Conservation (phyloP, 129 eudicot genomes). For the carrot (Daucus carota) region DH1_v3.0 NC_030388.2:28322001-28322500, state of each 20-base stretch:
- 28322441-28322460: constrained; percentile 52
- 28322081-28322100: constrained; percentile 70
- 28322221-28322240: constrained; percentile 31
- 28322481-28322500: constrained; percentile 80
- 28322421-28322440: constrained; percentile 96
- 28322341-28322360: constrained; percentile 70
- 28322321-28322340: constrained; percentile 86
- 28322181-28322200: constrained; percentile 96
- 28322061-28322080: constrained; percentile 87
- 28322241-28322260: constrained; percentile 36
- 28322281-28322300: constrained; percentile 83
- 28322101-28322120: constrained; percentile 87
- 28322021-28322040: constrained; percentile 87
- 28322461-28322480: constrained; percentile 74
- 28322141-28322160: constrained; percentile 92
- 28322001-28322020: constrained; percentile 52
- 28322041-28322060: constrained; percentile 89
- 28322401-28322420: constrained; percentile 80
- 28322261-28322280: constrained; percentile 74
- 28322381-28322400: constrained; percentile 67
- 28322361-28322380: constrained; percentile 45
- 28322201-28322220: constrained; percentile 67
- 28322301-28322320: constrained; percentile 99
- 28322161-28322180: constrained; percentile 66
- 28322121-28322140: constrained; percentile 81